Conservation (phyloP, 345 rosid species). For the Gossypium bickii region DNA sequence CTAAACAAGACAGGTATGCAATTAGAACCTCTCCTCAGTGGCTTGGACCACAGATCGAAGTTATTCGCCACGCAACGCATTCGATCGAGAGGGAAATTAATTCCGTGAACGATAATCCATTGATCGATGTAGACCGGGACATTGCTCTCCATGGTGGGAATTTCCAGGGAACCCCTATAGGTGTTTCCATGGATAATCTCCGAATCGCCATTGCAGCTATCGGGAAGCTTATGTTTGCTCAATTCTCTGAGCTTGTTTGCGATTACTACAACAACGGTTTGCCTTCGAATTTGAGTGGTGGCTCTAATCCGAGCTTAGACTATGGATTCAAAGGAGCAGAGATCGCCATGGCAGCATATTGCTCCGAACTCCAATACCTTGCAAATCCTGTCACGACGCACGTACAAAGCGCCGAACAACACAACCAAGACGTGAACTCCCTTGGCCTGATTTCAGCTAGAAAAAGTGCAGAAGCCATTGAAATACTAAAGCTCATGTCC, state of each 20-base stretch:
- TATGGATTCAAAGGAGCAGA: slow-evolving; percentile 56
- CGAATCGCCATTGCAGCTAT: slow-evolving; percentile 47
- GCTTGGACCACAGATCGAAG: slow-evolving; percentile 55
- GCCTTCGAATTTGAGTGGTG: slow-evolving; percentile 49
- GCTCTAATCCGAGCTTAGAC: slow-evolving; percentile 48
- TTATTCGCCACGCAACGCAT: slow-evolving; percentile 42
- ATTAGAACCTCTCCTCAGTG: slow-evolving; percentile 53
- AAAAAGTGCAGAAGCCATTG: slow-evolving; percentile 46
- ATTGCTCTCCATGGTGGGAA: slow-evolving; percentile 51
- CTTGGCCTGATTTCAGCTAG: slow-evolving; percentile 45
- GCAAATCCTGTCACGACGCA: slow-evolving; percentile 51
- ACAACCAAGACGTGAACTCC: slow-evolving; percentile 54
- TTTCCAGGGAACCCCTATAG: slow-evolving; percentile 56
- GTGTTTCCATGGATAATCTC: slow-evolving; percentile 55
- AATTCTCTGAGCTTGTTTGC: slow-evolving; percentile 48
- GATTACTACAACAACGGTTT: slow-evolving; percentile 50
- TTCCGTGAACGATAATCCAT: slow-evolving; percentile 48
- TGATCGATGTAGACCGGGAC: slow-evolving; percentile 39
- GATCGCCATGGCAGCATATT: slow-evolving; percentile 47
- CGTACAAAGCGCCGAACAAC: slow-evolving; percentile 51
- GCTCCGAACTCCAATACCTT: slow-evolving; percentile 52
- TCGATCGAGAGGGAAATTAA: slow-evolving; percentile 48
- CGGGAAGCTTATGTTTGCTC: slow-evolving; percentile 52
- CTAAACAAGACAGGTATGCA: slow-evolving; percentile 47
- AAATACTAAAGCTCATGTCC: slow-evolving; percentile 45